Base-by-base conservation (phyloP, 2,329 filamentous ascomycete species). In the Xylariaceae sp. region DNA sequence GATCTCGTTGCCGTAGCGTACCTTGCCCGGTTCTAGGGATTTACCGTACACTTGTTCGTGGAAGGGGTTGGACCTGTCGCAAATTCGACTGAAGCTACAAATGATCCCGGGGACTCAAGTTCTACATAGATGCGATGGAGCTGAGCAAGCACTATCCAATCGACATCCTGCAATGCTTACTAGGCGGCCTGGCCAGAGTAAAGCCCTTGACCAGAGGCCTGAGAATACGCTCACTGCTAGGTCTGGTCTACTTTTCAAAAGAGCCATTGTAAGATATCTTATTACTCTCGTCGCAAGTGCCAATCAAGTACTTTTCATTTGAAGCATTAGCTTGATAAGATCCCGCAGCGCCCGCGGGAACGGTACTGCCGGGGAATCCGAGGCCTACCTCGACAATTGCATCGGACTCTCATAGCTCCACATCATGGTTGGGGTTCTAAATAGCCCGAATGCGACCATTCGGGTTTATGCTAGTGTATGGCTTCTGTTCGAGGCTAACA, bases 171-270 rank as follows among this genome's bases (percentile, higher is more conserved):
- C 19, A 25, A 36, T 14, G n/a, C 40, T 36, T 36, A 42, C 40
- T 33, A 42, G 40, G 40, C 40, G 40, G 40, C 40, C 36, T 42
- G 40, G 14, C 40, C 40, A 35, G 36, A 42, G 16, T n/a, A n/a
- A n/a, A n/a, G n/a, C n/a, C n/a, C n/a, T n/a, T n/a, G n/a, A n/a
- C n/a, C n/a, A n/a, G n/a, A n/a, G n/a, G n/a, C n/a, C n/a, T n/a
- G n/a, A n/a, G n/a, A n/a, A n/a, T n/a, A n/a, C n/a, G n/a, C n/a
- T n/a, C 40, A 42, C 32, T 42, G 40, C 40, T 42, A 33, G n/a
- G 40, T 42, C 7, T 35, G 22, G 22, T 36, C n/a, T n/a, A 25
- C 40, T 42, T 42, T 33, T 42, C 32, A 14, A 33, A 17, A 16
- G 21, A 27, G 22, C 20, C 27, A 21, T 17, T 42, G 14, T 25